Evolutionary conservation across 1,284 basidiomycete genomes (phyloP).

Genomic region (Golubevia pallescens): DNA sequence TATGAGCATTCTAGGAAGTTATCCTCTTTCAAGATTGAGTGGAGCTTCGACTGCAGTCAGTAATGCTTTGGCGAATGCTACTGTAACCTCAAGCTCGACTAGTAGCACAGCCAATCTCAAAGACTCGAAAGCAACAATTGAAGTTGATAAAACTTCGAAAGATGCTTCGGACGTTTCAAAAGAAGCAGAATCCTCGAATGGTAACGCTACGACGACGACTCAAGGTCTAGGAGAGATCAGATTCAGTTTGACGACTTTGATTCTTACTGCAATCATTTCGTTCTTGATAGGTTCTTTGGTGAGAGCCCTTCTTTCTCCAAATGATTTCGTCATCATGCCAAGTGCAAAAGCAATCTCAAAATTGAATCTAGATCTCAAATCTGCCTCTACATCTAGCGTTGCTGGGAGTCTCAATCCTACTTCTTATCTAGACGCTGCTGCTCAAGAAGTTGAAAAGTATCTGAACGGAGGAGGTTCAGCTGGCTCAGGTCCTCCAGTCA

Average conservation of each 20-base stretch:
- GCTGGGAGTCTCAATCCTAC: not conserved
- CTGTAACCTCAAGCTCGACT: constrained; percentile 4
- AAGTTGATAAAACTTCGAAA: not conserved
- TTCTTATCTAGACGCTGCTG: constrained; percentile 8
- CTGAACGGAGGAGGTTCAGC: constrained; percentile 7
- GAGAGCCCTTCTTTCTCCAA: constrained; percentile 31
- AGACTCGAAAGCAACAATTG: not conserved
- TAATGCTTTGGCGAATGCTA: constrained; percentile 30
- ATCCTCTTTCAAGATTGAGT: constrained; percentile 36
- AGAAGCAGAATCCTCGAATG: not conserved
- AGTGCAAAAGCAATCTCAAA: not conserved
- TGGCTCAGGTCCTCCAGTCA: not conserved
- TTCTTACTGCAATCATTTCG: constrained; percentile 39
- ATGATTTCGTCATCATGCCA: constrained; percentile 47
- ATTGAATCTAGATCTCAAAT: not conserved
- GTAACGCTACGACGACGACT: not conserved
- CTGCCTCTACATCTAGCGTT: not conserved
- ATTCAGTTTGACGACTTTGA: constrained; percentile 35
- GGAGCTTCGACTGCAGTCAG: constrained; percentile 38
- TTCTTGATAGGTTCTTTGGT: constrained; percentile 50
- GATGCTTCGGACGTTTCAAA: not conserved
- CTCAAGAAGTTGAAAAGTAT: constrained; percentile 13
- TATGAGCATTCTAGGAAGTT: constrained; percentile 46
- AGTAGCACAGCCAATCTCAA: not conserved
- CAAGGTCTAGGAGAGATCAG: constrained; percentile 14